phyloP scores from a whole-genome alignment of 139 green algal species.

The Coelastrella sp. region DNA sequence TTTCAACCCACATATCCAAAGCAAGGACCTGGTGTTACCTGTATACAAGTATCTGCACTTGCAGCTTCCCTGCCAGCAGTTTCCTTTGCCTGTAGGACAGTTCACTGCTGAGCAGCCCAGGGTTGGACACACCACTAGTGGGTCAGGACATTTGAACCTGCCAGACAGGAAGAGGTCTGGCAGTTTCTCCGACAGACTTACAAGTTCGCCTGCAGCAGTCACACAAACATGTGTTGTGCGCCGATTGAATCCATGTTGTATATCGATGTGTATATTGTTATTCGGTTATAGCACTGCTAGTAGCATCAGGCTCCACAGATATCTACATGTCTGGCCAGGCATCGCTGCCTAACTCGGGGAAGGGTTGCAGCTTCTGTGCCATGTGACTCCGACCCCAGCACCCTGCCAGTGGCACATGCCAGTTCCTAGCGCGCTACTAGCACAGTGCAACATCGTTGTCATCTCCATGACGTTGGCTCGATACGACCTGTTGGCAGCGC shows the following conservation, averaged over 20 bases:
- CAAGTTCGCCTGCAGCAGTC: not conserved
- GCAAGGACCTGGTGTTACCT: not conserved
- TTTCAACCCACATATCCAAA: too few species aligned
- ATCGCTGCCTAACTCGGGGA: too few species aligned
- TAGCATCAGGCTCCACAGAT: too few species aligned
- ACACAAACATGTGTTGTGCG: not conserved
- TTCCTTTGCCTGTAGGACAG: not conserved
- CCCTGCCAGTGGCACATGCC: too few species aligned
- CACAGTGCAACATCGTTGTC: too few species aligned
- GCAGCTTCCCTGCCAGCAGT: not conserved
- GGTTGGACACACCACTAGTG: not conserved
- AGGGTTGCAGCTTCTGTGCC: too few species aligned
- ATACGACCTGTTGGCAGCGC: too few species aligned
- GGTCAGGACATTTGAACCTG: constrained; percentile 1
- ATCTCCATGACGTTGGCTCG: too few species aligned
- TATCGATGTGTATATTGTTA: too few species aligned
- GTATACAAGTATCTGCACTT: not conserved
- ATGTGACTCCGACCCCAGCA: too few species aligned
- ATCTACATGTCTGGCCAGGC: too few species aligned
- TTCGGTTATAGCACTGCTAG: not conserved
- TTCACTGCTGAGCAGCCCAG: not conserved
- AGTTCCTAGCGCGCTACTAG: too few species aligned
- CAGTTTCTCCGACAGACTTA: not conserved
- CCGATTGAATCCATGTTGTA: not conserved
- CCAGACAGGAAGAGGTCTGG: not conserved